phyloP scores from a whole-genome alignment of 495 filamentous ascomycete species.

The Aspergillus indologenus region DNA sequence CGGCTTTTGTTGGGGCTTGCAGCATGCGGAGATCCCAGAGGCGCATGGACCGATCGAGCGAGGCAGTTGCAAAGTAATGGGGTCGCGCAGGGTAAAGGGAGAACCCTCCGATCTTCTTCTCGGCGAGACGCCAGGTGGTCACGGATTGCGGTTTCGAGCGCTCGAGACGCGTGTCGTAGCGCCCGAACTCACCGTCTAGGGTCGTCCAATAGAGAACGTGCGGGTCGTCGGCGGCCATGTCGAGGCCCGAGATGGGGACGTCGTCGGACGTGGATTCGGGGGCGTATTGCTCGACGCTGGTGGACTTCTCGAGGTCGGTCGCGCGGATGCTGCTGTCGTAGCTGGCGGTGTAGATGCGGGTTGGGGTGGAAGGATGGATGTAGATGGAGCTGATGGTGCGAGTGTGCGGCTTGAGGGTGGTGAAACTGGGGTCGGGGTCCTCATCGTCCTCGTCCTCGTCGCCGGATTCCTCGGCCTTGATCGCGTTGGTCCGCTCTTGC shows the following conservation, averaged over 20 bases:
- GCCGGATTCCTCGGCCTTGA: constrained; percentile 34
- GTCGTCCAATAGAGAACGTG: constrained; percentile 85
- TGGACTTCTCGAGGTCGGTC: constrained; percentile 75
- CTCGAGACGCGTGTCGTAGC: constrained; percentile 69
- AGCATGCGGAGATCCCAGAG: constrained; percentile 93
- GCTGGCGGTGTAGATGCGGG: constrained; percentile 74
- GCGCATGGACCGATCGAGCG: constrained; percentile 82
- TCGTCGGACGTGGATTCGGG: constrained; percentile 66
- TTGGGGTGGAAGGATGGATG: constrained; percentile 66
- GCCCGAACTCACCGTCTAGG: constrained; percentile 72
- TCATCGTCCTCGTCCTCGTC: constrained; percentile 63
- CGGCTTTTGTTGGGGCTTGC: constrained; percentile 44
- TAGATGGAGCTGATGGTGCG: constrained; percentile 84
- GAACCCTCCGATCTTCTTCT: constrained; percentile 97
- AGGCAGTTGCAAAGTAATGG: constrained; percentile 86
- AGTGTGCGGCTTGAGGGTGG: constrained; percentile 83
- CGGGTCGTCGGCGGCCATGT: constrained; percentile 66
- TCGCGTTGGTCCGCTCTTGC: constrained; percentile 51
- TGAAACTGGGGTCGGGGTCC: constrained; percentile 68
- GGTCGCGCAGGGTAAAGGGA: constrained; percentile 71
- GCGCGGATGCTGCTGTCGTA: constrained; percentile 93
- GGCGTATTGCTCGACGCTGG: constrained; percentile 75
- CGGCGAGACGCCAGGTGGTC: constrained; percentile 71
- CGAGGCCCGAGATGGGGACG: constrained; percentile 74
- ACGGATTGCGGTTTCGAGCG: constrained; percentile 35